Base-by-base conservation (phyloP, 495 filamentous ascomycete species). In the Antarctomyces pellizariae region DNA sequence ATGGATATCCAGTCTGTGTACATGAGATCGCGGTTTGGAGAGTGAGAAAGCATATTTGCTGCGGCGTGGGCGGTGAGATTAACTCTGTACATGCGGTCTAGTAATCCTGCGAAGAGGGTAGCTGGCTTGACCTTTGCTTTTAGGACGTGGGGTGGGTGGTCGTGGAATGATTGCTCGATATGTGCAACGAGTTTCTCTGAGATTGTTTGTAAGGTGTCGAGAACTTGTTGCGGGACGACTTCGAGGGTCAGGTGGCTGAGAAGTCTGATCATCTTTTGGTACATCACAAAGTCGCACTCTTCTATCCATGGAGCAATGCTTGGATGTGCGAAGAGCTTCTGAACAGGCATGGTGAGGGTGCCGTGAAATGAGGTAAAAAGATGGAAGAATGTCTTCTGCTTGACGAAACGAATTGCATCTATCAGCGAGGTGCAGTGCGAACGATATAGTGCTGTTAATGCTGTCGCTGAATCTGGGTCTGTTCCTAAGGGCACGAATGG, bases 301-400 rank as follows among this genome's bases (percentile, higher is more conserved):
- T 78, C 73, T 35, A 97, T 89, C 86, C 86, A 97, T 2, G 74
- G 65, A 8, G 80, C 76, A 25, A 97, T 55, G 30, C 62, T 66
- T 2, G 73, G 75, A 37, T 86, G 67, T 4, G 70, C 67, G 33
- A 97, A 69, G 7, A 97, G 59, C 48, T 84, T 93, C 50, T 92
- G 83, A n/a, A 92, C 80, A 2, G 89, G 89, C 43, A 90, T 82
- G 9, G 86, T 95, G 38, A 97, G 58, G 2, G 80, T 92, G 29
- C 86, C 89, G 35, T 89, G 76, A 48, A 95, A 95, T 5, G 84
- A 84, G 18, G 73, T 75, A 46, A 89, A 91, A n/a, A 90, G 70
- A 37, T 83, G 76, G 40, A 90, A 79, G 39, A 97, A 83, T 15
- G 82, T 79, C 40, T 86, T 78, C 41, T 92, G 74, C 39, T 86